These are phyloP conservation scores for Paraglomus brasilianum DNA, from an alignment of 192 early-diverging fungal species.

Conservation along the genomic window DNA sequence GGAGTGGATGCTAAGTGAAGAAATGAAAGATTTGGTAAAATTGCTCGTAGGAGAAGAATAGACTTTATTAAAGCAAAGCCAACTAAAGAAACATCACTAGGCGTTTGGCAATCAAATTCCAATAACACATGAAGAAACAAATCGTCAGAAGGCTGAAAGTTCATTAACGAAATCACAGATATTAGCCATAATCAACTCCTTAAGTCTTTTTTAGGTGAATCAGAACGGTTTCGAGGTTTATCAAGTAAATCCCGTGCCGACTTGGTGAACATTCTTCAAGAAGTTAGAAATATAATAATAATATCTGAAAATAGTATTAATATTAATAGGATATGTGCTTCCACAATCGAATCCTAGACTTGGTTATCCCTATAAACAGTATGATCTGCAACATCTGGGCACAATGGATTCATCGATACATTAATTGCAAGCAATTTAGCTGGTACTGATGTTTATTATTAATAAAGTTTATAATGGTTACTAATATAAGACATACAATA, in stretches of 20 bases:
- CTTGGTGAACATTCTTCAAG: constrained; percentile 7
- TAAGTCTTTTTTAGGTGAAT: constrained; percentile 7
- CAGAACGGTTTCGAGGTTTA: neutral
- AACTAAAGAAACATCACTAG: constrained; percentile 15
- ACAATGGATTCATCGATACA: no score
- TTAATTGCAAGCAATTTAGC: no score
- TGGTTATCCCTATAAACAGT: no score
- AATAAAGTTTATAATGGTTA: no score
- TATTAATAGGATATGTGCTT: no score
- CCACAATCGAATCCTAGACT: no score
- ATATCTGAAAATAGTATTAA: constrained; percentile 1
- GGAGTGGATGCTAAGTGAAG: neutral
- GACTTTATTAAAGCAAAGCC: constrained; percentile 1
- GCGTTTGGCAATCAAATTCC: neutral
- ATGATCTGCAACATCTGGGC: no score
- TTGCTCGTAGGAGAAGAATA: neutral
- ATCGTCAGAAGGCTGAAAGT: constrained; percentile 6
- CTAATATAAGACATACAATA: no score
- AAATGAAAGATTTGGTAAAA: constrained; percentile 11
- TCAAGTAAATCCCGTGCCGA: neutral
- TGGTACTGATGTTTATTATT: no score
- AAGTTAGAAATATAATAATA: constrained; percentile 17
- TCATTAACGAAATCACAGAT: neutral
- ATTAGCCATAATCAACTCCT: constrained; percentile 13
- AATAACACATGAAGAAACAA: constrained; percentile 5